phyloP scores from a whole-genome alignment of 2,329 filamentous ascomycete species.

The Calonectria montana region DNA sequence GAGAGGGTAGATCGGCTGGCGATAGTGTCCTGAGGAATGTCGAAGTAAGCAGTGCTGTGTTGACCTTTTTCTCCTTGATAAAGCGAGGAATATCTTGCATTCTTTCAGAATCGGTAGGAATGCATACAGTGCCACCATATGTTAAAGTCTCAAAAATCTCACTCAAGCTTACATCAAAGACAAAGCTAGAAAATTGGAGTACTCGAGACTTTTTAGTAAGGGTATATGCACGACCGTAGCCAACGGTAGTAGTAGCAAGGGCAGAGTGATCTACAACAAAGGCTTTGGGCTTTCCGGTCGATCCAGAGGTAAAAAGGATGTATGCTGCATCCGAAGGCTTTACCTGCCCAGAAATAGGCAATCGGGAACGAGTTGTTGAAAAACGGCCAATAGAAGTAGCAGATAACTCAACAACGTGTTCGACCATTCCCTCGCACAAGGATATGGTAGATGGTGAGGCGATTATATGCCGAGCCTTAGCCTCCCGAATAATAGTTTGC shows the following conservation, averaged over 20 bases:
- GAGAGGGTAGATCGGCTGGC: background rate
- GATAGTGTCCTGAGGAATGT: background rate
- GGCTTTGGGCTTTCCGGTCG: slow-evolving; percentile 65
- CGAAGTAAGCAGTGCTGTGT: background rate
- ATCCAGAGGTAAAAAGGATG: slow-evolving; percentile 67
- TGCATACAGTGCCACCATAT: slow-evolving; percentile 52
- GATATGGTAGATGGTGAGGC: background rate
- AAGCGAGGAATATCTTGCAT: slow-evolving; percentile 8
- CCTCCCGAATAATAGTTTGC: background rate
- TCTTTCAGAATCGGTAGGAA: slow-evolving; percentile 51
- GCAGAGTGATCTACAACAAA: slow-evolving; percentile 49
- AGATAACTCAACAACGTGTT: background rate
- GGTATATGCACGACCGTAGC: background rate
- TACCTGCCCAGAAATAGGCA: background rate
- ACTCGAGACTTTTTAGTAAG: slow-evolving; percentile 11
- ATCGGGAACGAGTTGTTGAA: background rate
- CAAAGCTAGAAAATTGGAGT: slow-evolving; percentile 45
- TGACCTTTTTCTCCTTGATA: background rate
- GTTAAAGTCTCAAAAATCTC: slow-evolving; percentile 54
- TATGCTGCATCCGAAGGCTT: slow-evolving; percentile 26
- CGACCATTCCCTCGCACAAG: background rate
- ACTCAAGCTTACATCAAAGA: slow-evolving; percentile 52
- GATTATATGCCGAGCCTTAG: background rate
- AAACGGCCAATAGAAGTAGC: background rate
- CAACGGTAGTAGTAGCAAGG: slow-evolving; percentile 3